Evolutionary conservation across 192 early-diverging fungal genomes (phyloP).

Genomic region (Coemansia sp.): DNA sequence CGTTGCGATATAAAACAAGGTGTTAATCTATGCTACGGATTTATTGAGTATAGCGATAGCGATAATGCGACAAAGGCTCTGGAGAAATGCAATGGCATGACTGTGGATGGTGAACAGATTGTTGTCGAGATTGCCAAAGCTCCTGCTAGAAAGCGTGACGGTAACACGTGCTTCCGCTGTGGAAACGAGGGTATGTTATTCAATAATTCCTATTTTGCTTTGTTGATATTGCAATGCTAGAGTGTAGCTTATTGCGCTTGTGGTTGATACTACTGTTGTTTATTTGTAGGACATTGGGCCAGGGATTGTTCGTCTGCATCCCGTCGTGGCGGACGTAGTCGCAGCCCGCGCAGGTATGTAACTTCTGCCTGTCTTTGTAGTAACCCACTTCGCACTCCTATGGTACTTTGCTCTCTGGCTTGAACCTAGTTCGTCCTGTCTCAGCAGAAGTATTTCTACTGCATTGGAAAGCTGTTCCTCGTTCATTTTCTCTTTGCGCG

Average conservation of each 20-base stretch:
- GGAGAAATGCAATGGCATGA: constrained; percentile 33
- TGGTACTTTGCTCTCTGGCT: constrained; percentile 5
- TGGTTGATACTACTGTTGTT: not conserved
- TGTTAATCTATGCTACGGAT: constrained; percentile 28
- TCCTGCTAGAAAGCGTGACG: constrained; percentile 29
- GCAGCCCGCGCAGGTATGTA: constrained; percentile 48
- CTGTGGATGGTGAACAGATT: constrained; percentile 33
- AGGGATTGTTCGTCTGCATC: constrained; percentile 35
- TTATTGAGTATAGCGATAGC: constrained; percentile 29
- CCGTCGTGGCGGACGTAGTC: constrained; percentile 24
- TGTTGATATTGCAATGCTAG: not conserved
- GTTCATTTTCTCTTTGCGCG: not conserved
- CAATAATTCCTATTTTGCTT: not conserved
- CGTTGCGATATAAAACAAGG: constrained; percentile 48
- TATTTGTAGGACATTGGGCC: constrained; percentile 47
- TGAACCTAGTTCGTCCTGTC: not conserved
- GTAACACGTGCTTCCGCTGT: constrained; percentile 49
- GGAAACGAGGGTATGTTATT: constrained; percentile 38
- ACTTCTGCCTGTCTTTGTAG: not conserved
- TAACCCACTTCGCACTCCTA: not conserved
- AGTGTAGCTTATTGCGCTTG: not conserved
- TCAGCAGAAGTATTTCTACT: not conserved
- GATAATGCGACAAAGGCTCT: constrained; percentile 20
- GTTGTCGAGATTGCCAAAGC: constrained; percentile 46
- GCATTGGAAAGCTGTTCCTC: not conserved